These are phyloP conservation scores for Erysimum cheiri DNA, from an alignment of 441 rosid genomes.

Conservation along the genomic window DNA sequence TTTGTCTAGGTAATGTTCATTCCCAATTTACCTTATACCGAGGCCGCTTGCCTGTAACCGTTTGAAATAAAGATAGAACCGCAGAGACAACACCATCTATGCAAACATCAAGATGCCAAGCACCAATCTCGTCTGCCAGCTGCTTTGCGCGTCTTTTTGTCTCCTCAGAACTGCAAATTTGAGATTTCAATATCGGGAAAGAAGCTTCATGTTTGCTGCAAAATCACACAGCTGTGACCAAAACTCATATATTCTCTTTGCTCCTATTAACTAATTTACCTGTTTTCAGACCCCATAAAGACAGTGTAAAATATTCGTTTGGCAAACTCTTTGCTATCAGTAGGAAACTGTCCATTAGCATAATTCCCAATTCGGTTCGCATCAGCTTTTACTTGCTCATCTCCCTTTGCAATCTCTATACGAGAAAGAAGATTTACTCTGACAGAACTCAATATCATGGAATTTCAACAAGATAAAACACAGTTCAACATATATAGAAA, in stretches of 20 bases:
- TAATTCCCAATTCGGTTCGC: constrained; percentile 85
- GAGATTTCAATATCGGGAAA: constrained; percentile 1
- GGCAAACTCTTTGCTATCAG: constrained; percentile 95
- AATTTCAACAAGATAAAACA: constrained; percentile 16
- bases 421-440: constrained; percentile 16
- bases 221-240: background rate
- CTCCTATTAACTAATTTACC: constrained; percentile 51
- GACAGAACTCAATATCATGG: constrained; percentile 10
- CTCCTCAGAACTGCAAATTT: constrained; percentile 68
- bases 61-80: constrained; percentile 77
- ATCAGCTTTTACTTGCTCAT: constrained; percentile 94
- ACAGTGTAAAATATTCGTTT: constrained; percentile 90
- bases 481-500: background rate
- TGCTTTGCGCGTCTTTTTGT: constrained; percentile 81
- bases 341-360: constrained; percentile 72
- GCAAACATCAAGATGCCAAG: constrained; percentile 91
- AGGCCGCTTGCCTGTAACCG: constrained; percentile 87
- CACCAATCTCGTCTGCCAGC: constrained; percentile 91
- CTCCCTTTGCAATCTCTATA: constrained; percentile 87
- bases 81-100: constrained; percentile 91
- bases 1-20: background rate
- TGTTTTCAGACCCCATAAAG: constrained; percentile 96
- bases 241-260: constrained; percentile 3
- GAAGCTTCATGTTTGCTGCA: background rate
- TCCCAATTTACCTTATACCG: constrained; percentile 69